These are phyloP conservation scores for Dothidotthia symphoricarpi DNA, from an alignment of 2,329 filamentous ascomycete genomes.

Conservation along the genomic window DNA sequence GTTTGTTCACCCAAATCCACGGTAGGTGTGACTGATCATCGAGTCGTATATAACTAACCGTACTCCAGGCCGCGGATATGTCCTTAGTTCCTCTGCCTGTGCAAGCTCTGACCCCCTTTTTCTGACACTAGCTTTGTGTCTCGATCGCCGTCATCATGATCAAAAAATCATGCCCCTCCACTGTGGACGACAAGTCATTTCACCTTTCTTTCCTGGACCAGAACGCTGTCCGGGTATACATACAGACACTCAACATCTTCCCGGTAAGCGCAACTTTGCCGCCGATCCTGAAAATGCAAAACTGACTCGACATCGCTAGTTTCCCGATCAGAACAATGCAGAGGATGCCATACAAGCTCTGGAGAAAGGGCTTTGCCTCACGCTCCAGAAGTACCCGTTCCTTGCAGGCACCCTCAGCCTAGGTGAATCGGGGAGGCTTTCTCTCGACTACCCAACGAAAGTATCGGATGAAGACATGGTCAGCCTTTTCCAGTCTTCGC, in stretches of 20 bases:
- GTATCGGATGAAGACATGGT: conserved; percentile 16
- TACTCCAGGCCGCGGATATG: conserved; percentile 20
- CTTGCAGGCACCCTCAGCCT: conserved; percentile 33
- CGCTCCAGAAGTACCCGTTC: conserved; percentile 29
- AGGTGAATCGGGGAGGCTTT: conserved; percentile 27
- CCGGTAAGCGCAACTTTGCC: conserved; percentile 16
- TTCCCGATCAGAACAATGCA: conserved; percentile 26
- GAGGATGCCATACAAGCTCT: conserved; percentile 30
- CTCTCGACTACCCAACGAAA: conserved; percentile 26
- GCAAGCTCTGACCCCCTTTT: conserved; percentile 15
- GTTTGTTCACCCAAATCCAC: conserved; percentile 24
- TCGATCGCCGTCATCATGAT: conserved; percentile 25
- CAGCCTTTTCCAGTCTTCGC: conserved; percentile 23
- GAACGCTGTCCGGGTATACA: conserved; percentile 35
- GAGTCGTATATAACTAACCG: conserved; percentile 21
- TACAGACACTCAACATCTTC: conserved; percentile 32
- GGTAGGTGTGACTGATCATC: conserved; percentile 21
- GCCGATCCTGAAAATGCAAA: neutral
- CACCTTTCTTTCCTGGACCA: conserved; percentile 34
- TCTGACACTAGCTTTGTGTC: conserved; percentile 16
- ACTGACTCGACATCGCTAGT: conserved; percentile 14
- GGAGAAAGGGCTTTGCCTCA: conserved; percentile 20
- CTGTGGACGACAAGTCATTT: conserved; percentile 21
- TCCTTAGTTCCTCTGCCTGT: conserved; percentile 18
- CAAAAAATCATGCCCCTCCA: conserved; percentile 22